Percentiles rank a stretch among this genome's conserved stretches.
Evolutionary conservation across 2,329 filamentous ascomycete genomes (phyloP).

Genomic region (Fusarium newnesense): DNA sequence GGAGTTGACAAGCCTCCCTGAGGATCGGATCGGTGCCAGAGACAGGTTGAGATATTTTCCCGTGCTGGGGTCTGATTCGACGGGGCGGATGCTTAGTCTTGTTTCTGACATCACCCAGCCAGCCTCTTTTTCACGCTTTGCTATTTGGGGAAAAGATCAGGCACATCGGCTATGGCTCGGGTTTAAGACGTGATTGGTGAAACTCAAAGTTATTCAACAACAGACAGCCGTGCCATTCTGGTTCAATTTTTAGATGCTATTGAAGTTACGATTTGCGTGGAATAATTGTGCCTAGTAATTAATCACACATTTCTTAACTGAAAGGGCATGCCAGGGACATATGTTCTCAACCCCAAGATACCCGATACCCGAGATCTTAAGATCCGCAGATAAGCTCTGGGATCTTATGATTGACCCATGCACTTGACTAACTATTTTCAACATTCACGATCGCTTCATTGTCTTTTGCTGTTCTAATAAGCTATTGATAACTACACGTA

Average conservation of each 20-base stretch:
- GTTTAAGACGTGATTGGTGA: not conserved
- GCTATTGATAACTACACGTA: fast-evolving
- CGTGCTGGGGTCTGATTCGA: not conserved
- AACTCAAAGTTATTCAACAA: not conserved
- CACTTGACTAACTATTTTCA: not conserved
- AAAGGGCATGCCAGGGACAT: fast-evolving
- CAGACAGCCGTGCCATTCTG: not conserved
- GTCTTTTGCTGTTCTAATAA: not conserved
- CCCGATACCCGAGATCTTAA: not conserved
- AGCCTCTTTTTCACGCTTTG: not conserved
- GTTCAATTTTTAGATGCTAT: fast-evolving
- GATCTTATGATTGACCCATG: not conserved
- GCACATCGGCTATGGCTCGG: conserved; percentile 3
- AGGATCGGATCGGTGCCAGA: conserved; percentile 7
- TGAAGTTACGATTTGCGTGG: fast-evolving
- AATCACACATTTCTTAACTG: fast-evolving
- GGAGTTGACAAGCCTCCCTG: conserved; percentile 21
- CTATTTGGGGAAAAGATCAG: not conserved
- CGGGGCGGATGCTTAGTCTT: not conserved
- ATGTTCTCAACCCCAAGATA: not conserved
- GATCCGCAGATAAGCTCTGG: not conserved
- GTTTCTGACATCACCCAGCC: not conserved
- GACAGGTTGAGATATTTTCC: conserved; percentile 14
- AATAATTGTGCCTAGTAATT: fast-evolving
- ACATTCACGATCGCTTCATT: not conserved